Conservation (phyloP, 352 stramenopile genomes). For the Phytophthora palmivora region DNA sequence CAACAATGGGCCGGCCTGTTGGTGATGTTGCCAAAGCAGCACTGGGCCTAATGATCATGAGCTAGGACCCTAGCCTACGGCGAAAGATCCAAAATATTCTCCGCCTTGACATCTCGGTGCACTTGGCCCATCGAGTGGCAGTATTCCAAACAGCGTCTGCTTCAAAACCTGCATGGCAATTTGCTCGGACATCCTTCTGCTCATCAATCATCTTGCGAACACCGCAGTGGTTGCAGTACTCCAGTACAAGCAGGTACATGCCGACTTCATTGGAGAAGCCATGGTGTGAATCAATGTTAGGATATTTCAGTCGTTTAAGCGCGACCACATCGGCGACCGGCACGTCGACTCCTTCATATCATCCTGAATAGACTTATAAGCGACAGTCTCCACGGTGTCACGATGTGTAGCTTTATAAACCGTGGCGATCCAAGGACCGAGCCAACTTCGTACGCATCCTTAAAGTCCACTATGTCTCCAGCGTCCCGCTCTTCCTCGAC, state of each 20-base stretch:
- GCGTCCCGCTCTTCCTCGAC: slow-evolving; percentile 11
- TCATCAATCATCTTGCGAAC: slow-evolving; percentile 80
- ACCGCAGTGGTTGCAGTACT: slow-evolving; percentile 85
- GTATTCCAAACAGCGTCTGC: slow-evolving; percentile 83
- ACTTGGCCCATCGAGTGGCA: slow-evolving; percentile 92
- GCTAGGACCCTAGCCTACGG: too few species aligned
- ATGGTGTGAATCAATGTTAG: slow-evolving; percentile 82
- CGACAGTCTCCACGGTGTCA: slow-evolving; percentile 48
- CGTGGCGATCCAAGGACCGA: slow-evolving; percentile 56
- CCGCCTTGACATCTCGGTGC: slow-evolving; percentile 86
- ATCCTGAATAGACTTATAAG: slow-evolving; percentile 74
- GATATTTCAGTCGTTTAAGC: slow-evolving; percentile 76
- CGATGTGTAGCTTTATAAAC: slow-evolving; percentile 61
- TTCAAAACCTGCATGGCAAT: slow-evolving; percentile 78
- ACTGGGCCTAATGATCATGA: too few species aligned
- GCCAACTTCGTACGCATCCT: slow-evolving; percentile 70
- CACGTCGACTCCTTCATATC: slow-evolving; percentile 62
- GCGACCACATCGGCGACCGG: slow-evolving; percentile 76
- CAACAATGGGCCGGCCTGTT: too few species aligned
- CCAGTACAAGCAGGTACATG: slow-evolving; percentile 88
- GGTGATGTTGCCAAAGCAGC: too few species aligned
- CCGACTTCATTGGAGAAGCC: slow-evolving; percentile 81
- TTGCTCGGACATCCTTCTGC: slow-evolving; percentile 66
- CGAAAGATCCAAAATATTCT: slow-evolving; percentile 91
- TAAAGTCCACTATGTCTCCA: slow-evolving; percentile 38